Evolutionary conservation across 1,139 yeast genomes (phyloP).

Genomic region (Diutina pseudorugosa): DNA sequence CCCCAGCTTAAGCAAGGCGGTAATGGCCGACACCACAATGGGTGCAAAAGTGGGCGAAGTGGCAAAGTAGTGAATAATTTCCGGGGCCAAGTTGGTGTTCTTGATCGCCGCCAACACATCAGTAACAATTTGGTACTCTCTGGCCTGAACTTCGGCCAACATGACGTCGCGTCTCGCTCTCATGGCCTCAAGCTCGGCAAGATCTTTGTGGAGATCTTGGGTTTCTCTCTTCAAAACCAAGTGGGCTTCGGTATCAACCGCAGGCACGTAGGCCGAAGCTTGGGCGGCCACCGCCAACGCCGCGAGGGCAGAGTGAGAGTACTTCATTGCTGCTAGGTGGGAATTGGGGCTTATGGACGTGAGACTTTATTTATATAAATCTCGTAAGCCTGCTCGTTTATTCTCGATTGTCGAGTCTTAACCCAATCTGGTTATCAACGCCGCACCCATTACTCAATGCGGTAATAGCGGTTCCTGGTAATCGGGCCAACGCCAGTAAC

Average conservation of each 20-base stretch:
- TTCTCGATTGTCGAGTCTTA: not conserved
- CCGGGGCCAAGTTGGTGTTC: slow-evolving; percentile 28
- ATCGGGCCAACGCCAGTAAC: not conserved
- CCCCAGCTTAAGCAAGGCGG: slow-evolving; percentile 22
- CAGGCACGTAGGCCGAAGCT: not conserved
- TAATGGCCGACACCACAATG: slow-evolving; percentile 19
- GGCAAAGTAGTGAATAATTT: slow-evolving; percentile 21
- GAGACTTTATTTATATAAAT: not conserved
- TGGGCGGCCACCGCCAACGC: not conserved
- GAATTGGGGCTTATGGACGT: not conserved
- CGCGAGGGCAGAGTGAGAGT: slow-evolving; percentile 2
- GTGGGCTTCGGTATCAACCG: not conserved
- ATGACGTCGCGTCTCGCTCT: slow-evolving; percentile 4
- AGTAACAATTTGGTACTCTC: slow-evolving; percentile 33
- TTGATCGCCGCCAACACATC: slow-evolving; percentile 28
- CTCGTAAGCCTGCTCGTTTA: not conserved
- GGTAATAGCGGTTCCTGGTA: not conserved
- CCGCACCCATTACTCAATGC: not conserved
- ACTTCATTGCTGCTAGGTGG: not conserved
- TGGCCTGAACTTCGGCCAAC: slow-evolving; percentile 17
- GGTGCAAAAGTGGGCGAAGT: slow-evolving; percentile 21
- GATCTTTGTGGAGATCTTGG: not conserved
- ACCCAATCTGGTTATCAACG: not conserved
- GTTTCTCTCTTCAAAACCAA: not conserved
- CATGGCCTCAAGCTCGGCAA: not conserved